Evolutionary conservation across 768 basidiomycete species (phyloP), one percentile per base, ranked within the genome.

Genomic region (Podaxis sp.): DNA sequence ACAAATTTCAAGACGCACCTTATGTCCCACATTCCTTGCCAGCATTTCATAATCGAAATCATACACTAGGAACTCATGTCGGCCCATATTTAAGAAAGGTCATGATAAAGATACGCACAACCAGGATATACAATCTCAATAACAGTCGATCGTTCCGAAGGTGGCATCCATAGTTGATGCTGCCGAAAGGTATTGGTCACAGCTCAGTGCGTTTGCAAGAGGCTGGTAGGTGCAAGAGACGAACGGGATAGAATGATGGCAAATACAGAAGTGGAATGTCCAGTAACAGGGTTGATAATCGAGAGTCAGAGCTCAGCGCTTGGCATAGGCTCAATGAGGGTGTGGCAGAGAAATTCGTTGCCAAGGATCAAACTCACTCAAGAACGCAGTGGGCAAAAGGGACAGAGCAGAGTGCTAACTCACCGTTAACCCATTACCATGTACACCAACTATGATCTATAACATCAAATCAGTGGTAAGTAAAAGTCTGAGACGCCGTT

Each of bases 161-260:
- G 76, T 20, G 88, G 85, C 88, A 91, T 89, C 82, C 86, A 83
- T 59, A 91, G 76, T 55, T 90, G 78, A 70, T 91, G 89, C 67
- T 73, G 56, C 7, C 33, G 7, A 49, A 15, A 0, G 37, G 17
- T 28, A 11, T n/a, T n/a, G n/a, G n/a, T 41, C 11, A 11, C 15
- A 17, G 7, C 15, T 33, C 10, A 33, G 33, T 33, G 33, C 7
- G 33, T 8, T 33, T 33, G 33, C 10, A 33, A 33, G 33, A 8
- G 10, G 15, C 10, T 10, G n/a, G 13, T 13, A 6, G 51, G 50
- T 24, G 53, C n/a, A 26, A 24, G 24, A 41, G 26, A 37, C 15
- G 7, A 53, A 20, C 12, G 20, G 26, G 17, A n/a, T 46, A 20
- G 44, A 33, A 46, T 17, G 15, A 17, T 46, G 44, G 44, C 4